phyloP scores from a whole-genome alignment of 306 rosid genomes.

The Styphnolobium japonicum region DNA sequence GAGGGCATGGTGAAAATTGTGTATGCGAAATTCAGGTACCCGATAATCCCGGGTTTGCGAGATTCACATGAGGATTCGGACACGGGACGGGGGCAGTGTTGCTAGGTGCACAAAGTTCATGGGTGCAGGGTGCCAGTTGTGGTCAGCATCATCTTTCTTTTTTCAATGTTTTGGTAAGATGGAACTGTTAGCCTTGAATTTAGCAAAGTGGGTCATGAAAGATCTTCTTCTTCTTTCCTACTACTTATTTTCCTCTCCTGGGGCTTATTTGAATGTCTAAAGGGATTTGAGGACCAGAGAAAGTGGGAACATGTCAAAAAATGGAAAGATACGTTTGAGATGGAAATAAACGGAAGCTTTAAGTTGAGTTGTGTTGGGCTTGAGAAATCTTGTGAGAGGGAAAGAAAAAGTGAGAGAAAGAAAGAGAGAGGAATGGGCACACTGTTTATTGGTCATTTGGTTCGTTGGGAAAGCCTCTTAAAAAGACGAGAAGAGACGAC shows the following conservation, averaged over 20 bases:
- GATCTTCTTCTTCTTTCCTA: slow-evolving; percentile 37
- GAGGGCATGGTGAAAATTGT: slow-evolving; percentile 54
- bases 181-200: slow-evolving; percentile 55
- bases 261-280: slow-evolving; percentile 46
- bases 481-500: slow-evolving; percentile 37
- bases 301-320: slow-evolving; percentile 36
- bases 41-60: slow-evolving; percentile 3
- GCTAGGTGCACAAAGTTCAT: slow-evolving; percentile 22
- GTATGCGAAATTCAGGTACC: slow-evolving; percentile 23
- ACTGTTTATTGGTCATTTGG: not conserved
- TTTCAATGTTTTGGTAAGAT: slow-evolving; percentile 33
- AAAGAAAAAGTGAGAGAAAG: slow-evolving; percentile 8
- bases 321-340: slow-evolving; percentile 30
- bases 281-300: slow-evolving; percentile 42
- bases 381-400: slow-evolving; percentile 43
- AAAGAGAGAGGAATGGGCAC: slow-evolving; percentile 9
- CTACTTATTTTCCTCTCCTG: not conserved
- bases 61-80: slow-evolving; percentile 25
- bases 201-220: slow-evolving; percentile 58
- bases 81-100: not conserved
- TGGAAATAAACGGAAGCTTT: slow-evolving; percentile 19
- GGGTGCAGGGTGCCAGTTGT: slow-evolving; percentile 32
- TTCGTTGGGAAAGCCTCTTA: slow-evolving; percentile 10
- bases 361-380: slow-evolving; percentile 1
- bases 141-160: slow-evolving; percentile 7